phyloP scores from a whole-genome alignment of 2,329 filamentous ascomycete species.

The Cercospora sp. region DNA sequence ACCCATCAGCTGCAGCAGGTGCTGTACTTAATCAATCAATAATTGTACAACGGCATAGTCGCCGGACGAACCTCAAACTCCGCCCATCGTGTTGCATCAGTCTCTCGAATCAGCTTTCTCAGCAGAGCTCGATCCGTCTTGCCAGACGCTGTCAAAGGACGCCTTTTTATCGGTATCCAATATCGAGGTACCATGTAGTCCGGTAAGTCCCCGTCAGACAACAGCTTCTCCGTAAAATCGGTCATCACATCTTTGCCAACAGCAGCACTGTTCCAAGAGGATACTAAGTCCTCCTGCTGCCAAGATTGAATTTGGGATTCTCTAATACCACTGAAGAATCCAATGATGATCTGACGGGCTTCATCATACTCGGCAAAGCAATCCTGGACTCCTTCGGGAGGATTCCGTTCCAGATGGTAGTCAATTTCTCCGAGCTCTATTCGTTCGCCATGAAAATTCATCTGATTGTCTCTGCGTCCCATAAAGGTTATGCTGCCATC shows the following conservation, averaged over 20 bases:
- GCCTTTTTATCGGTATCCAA: neutral
- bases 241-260: too few species aligned
- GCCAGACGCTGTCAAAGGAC: neutral
- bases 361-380: neutral
- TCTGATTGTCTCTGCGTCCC: neutral
- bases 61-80: neutral
- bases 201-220: neutral
- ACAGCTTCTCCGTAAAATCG: too few species aligned
- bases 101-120: neutral
- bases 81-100: neutral
- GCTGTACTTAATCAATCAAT: too few species aligned
- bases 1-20: too few species aligned
- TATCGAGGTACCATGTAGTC: neutral
- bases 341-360: neutral
- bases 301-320: too few species aligned
- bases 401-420: neutral
- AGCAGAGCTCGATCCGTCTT: neutral
- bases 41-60: neutral
- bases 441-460: neutral
- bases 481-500: neutral
- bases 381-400: neutral
- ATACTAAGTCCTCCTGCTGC: too few species aligned
- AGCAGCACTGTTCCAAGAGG: too few species aligned
- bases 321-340: too few species aligned
- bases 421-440: neutral